These are phyloP conservation scores for Dactylellina cionopaga DNA, from an alignment of 2,329 filamentous ascomycete species.

Conservation along the genomic window DNA sequence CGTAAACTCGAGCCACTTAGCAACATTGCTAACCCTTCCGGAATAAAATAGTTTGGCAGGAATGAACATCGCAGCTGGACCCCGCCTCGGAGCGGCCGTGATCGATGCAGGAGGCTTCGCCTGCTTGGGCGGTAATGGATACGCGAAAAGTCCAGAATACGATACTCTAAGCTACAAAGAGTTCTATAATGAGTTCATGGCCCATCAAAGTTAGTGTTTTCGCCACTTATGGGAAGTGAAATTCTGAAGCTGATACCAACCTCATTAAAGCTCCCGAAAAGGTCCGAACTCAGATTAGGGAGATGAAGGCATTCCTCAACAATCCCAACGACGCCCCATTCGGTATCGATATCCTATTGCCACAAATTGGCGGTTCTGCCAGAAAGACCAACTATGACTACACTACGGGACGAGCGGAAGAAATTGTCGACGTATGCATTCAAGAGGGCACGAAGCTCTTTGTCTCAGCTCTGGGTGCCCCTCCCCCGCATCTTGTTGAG, in stretches of 20 bases:
- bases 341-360: conserved; percentile 89
- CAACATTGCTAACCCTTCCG: neutral
- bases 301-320: conserved; percentile 72
- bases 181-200: conserved; percentile 43
- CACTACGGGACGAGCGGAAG: conserved; percentile 87
- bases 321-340: conserved; percentile 66
- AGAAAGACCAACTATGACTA: conserved; percentile 96
- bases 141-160: conserved; percentile 36
- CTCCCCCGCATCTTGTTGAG: conserved; percentile 77
- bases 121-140: conserved; percentile 44
- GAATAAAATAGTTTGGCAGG: conserved; percentile 24
- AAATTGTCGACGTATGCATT: conserved; percentile 86
- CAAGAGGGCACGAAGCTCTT: conserved; percentile 85
- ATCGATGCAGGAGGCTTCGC: conserved; percentile 39
- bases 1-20: neutral
- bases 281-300: conserved; percentile 79
- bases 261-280: conserved; percentile 28
- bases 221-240: conserved; percentile 72
- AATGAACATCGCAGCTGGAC: conserved; percentile 48
- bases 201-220: conserved; percentile 35
- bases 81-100: conserved; percentile 39
- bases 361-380: conserved; percentile 83
- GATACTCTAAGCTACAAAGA: conserved; percentile 21
- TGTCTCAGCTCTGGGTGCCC: conserved; percentile 87
- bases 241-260: conserved; percentile 74